Evolutionary conservation across 2,329 filamentous ascomycete species (phyloP).

Genomic region (Penicillium sp.): DNA sequence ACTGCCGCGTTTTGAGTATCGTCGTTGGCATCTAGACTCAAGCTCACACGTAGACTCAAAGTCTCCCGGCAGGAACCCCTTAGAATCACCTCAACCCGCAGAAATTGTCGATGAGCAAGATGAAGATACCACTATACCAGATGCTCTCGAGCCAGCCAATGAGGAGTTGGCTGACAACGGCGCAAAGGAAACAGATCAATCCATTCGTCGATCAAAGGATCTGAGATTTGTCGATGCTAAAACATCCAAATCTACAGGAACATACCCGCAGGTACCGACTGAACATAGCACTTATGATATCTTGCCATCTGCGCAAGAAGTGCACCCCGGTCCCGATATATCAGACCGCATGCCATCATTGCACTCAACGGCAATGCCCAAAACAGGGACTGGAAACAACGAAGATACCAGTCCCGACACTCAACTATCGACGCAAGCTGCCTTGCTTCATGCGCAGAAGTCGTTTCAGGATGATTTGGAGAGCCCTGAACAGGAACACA

Average conservation of each 20-base stretch:
- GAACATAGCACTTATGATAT: slow-evolving; percentile 27
- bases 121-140: not conserved
- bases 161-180: not conserved
- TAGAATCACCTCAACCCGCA: not conserved
- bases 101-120: not conserved
- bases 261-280: slow-evolving; percentile 6
- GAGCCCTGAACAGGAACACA: slow-evolving; percentile 25
- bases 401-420: slow-evolving; percentile 28
- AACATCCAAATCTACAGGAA: slow-evolving; percentile 7
- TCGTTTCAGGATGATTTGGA: slow-evolving; percentile 41
- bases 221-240: slow-evolving; percentile 15
- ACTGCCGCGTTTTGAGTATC: slow-evolving; percentile 41
- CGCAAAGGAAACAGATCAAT: not conserved
- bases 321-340: slow-evolving; percentile 27
- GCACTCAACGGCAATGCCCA: slow-evolving; percentile 38
- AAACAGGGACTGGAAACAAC: slow-evolving; percentile 19
- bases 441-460: slow-evolving; percentile 38
- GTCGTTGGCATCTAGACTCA: slow-evolving; percentile 21
- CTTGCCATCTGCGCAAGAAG: slow-evolving; percentile 40
- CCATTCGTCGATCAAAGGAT: slow-evolving; percentile 9
- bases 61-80: not conserved
- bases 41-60: slow-evolving; percentile 7
- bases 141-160: not conserved
- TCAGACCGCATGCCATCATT: slow-evolving; percentile 38
- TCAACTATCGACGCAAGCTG: slow-evolving; percentile 42